Evolutionary conservation across 2,329 filamentous ascomycete species (phyloP), one percentile per base, ranked within the genome.

Genomic region (Monilinia aucupariae): DNA sequence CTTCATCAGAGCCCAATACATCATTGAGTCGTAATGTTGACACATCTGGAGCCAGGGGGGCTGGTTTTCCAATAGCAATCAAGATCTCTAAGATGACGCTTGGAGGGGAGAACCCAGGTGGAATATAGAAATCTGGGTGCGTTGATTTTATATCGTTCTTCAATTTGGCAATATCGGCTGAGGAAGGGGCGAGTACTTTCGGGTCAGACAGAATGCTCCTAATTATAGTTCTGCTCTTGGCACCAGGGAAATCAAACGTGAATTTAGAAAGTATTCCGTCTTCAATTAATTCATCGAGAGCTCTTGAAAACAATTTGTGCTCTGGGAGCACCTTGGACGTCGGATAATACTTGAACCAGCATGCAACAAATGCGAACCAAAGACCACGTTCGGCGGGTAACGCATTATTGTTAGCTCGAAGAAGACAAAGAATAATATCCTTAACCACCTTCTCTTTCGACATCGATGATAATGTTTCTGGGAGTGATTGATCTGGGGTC

Each of bases 341-440:
- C 6, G 64, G 59, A 58, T 66, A 65, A 51, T 66, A 64, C 54
- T 70, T 70, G 15, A 72, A 53, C 70, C 70, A 74, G 12, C 65
- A 59, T 45, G 58, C 65, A 25, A 71, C 65, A 63, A 69, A 68
- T 43, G 67, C 68, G 58, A 71, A 68, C 73, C 73, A 74, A 3
- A 74, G 50, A 47, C 68, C 65, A 60, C 66, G 68, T 20, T 71
- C 68, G 9, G 68, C 71, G 5, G 73, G 71, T 49, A 74, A 72
- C 7, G 71, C 54, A 7, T 69, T 67, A 0, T 65, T 63, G 43
- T 73, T 72, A 6, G 51, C 64, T 17, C 59, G 49, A 12, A 72
- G 59, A 13, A 72, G 47, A 22, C 66, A 37, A 13, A 70, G 49
- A 10, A 71, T 52, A 2, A 70, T 62, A 13, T 65, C 61, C 43